Percentiles rank a stretch among this genome's conserved stretches.
Conservation (phyloP, 257 asterid genomes). For the Mitragyna speciosa region DNA sequence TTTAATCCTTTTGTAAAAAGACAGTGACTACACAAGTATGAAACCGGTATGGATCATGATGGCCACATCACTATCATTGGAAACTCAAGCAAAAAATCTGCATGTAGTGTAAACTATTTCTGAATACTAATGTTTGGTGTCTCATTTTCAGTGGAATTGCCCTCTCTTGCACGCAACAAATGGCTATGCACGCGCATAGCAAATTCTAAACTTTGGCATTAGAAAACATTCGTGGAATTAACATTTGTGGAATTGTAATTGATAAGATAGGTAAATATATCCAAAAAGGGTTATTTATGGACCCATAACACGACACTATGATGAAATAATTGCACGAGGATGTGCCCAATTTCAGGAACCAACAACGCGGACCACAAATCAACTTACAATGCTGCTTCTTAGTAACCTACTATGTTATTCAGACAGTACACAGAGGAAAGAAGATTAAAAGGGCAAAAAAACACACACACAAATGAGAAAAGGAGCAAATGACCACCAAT, state of each 20-base stretch:
- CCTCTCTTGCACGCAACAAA: neutral
- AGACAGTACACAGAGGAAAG: no score
- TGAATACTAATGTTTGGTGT: no score
- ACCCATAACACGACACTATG: neutral
- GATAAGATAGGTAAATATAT: neutral
- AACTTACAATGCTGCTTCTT: neutral
- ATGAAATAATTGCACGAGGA: neutral
- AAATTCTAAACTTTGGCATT: neutral
- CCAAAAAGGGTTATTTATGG: neutral
- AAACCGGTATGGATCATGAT: neutral
- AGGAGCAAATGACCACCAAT: neutral
- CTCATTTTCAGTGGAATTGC: neutral
- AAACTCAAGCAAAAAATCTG: neutral
- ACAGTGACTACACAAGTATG: neutral
- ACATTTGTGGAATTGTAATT: neutral
- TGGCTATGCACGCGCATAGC: neutral
- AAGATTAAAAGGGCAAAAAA: no score
- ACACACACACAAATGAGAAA: no score
- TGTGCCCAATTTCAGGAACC: neutral
- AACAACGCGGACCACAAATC: neutral
- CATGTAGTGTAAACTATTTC: neutral
- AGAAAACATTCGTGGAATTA: neutral
- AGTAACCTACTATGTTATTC: no score
- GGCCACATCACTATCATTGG: neutral
- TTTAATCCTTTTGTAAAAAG: no score